Conservation (phyloP, 352 stramenopile species). For the Pythium scleroteichum region DNA sequence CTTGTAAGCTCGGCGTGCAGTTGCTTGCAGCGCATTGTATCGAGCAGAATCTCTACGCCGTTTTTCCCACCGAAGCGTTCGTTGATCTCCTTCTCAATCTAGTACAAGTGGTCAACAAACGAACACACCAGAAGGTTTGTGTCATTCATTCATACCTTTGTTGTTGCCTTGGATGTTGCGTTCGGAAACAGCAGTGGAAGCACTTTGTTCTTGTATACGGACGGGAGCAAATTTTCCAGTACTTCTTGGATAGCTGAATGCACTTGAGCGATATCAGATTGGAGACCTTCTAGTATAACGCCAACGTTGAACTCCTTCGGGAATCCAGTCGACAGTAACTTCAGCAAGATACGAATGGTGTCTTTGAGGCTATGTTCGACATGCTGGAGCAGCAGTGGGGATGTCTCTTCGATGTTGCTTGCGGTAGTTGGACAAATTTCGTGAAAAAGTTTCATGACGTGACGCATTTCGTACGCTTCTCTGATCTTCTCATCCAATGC, state of each 20-base stretch:
- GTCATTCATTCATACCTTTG: slow-evolving; percentile 42
- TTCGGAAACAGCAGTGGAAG: slow-evolving; percentile 70
- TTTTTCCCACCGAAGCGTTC: slow-evolving; percentile 47
- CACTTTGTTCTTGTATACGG: slow-evolving; percentile 68
- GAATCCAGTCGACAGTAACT: slow-evolving; percentile 79
- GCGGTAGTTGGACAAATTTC: slow-evolving; percentile 71
- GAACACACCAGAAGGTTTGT: slow-evolving; percentile 32
- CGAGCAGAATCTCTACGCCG: slow-evolving; percentile 64
- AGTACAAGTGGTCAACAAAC: slow-evolving; percentile 6
- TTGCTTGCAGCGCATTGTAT: slow-evolving; percentile 69
- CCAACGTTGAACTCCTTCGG: slow-evolving; percentile 81
- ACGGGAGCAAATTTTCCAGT: slow-evolving; percentile 77
- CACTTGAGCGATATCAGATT: slow-evolving; percentile 72
- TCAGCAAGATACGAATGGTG: slow-evolving; percentile 69
- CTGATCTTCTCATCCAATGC: slow-evolving; percentile 70
- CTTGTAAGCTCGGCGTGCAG: slow-evolving; percentile 66
- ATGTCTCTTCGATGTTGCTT: slow-evolving; percentile 74
- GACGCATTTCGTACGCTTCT: slow-evolving; percentile 74
- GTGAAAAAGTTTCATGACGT: slow-evolving; percentile 73
- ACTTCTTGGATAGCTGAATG: slow-evolving; percentile 85
- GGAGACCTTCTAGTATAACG: slow-evolving; percentile 78
- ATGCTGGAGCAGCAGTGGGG: slow-evolving; percentile 72
- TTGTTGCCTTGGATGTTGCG: slow-evolving; percentile 52
- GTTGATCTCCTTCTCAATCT: slow-evolving; percentile 66
- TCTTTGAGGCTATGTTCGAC: slow-evolving; percentile 80